phyloP scores from a whole-genome alignment of 2,329 filamentous ascomycete species.

The Ramularia collo-cygni region DNA sequence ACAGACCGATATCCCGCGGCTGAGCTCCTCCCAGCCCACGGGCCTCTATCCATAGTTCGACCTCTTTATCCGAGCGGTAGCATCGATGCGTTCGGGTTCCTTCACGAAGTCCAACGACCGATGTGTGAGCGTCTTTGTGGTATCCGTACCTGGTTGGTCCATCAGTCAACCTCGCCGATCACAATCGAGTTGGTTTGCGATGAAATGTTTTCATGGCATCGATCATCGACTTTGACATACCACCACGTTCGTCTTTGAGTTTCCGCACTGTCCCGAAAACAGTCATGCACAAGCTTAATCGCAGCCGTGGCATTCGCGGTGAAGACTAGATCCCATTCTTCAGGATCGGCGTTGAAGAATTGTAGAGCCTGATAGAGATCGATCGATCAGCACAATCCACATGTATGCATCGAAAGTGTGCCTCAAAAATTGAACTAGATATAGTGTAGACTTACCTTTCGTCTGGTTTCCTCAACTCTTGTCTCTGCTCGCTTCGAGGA shows the following conservation, averaged over 20 bases:
- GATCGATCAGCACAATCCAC: no score
- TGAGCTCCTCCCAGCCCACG: conserved; percentile 25
- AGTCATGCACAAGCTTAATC: conserved; percentile 77
- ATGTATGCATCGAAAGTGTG: no score
- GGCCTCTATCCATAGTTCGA: conserved; percentile 57
- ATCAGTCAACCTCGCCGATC: no score
- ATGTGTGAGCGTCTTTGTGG: conserved; percentile 77
- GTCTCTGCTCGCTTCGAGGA: conserved; percentile 71
- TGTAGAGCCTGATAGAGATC: no score
- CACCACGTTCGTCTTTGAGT: conserved; percentile 33
- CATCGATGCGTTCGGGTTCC: conserved; percentile 60
- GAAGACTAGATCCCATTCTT: conserved; percentile 79
- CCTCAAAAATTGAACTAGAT: no score
- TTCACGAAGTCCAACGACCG: conserved; percentile 69
- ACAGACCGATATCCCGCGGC: conserved; percentile 37
- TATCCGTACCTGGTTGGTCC: conserved; percentile 71
- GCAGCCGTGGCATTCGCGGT: conserved; percentile 85
- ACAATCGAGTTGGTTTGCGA: no score
- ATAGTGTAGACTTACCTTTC: no score
- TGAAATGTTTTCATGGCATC: no score
- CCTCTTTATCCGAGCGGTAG: conserved; percentile 54
- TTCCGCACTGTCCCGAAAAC: conserved; percentile 50
- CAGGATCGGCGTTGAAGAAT: conserved; percentile 75
- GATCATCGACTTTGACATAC: conserved; percentile 10
- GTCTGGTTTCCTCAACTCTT: conserved; percentile 67